Evolutionary conservation across 345 rosid genomes (phyloP), one percentile per base, ranked within the genome.

Genomic region (Luvunga scandens): DNA sequence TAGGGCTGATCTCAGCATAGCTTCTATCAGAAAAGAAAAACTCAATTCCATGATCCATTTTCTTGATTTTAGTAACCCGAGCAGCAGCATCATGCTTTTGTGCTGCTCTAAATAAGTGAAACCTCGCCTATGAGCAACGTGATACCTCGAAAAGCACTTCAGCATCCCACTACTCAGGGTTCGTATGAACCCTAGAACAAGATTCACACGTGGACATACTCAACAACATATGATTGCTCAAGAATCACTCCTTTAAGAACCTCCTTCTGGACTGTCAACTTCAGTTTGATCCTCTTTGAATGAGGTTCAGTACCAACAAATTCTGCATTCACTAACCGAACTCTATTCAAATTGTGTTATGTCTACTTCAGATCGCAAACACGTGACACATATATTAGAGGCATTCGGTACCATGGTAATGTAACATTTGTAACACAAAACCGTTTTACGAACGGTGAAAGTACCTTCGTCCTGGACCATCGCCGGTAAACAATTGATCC

Each of bases 231-330:
- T 22, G 81, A 5, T 48, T 83, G 86, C 28, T 80, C 83, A 4
- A 83, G 77, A n/a, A 77, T 55, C 8, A 65, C 79, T 21, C 83
- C 83, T 39, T 48, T 45, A 48, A 80, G 83, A 63, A 83, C 79
- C 81, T 80, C 83, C 71, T 69, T 77, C 77, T 77, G 83, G 63
- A 82, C 72, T 25, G 25, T 82, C 67, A 75, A 13, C 65, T 59
- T 74, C 6, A 16, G 21, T 18, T 50, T 50, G 56, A 50, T 50
- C 56, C 56, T 50, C 56, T 50, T 50, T 50, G 38, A 48, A 59
- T 70, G 73, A 39, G 73, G 73, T 31, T 70, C 9, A 8, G 61
- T 70, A 59, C 38, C 28, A 70, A 70, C 34, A 28, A 70, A 70
- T 39, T 70, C 61, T 2, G 73, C 38, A 8, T 70, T 31, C 12